Conservation (phyloP, 2,329 filamentous ascomycete genomes). For the Fusarium napiforme region DNA sequence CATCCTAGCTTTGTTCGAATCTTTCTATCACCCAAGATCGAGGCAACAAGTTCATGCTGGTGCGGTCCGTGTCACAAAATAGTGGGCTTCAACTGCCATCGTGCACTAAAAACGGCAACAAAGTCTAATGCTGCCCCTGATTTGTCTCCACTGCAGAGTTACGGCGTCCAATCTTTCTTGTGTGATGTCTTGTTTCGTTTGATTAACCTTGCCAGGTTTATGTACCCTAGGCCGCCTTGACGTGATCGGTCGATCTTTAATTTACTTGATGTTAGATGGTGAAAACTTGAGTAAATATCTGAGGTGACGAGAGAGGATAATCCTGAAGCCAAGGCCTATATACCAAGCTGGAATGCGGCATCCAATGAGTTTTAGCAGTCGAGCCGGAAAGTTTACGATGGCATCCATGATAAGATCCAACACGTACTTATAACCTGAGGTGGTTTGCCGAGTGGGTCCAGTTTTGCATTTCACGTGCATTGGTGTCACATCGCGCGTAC, state of each 20-base stretch:
- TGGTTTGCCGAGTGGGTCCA: neutral
- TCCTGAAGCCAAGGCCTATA: neutral
- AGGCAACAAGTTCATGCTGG: conserved; percentile 10
- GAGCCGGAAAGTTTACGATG: neutral
- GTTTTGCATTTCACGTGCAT: conserved; percentile 35
- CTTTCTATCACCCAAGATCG: neutral
- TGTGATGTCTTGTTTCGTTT: conserved; percentile 36
- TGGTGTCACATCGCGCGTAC: conserved; percentile 38
- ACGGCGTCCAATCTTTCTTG: conserved; percentile 29
- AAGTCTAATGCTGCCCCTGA: conserved; percentile 30
- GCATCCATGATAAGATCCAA: neutral
- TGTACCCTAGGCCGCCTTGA: conserved; percentile 26
- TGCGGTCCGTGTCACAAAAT: conserved; percentile 34
- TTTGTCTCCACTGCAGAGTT: conserved; percentile 17
- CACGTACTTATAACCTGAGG: neutral
- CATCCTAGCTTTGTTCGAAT: neutral
- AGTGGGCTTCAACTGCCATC: conserved; percentile 34
- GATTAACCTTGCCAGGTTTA: conserved; percentile 26
- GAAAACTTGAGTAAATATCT: neutral
- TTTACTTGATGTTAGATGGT: neutral
- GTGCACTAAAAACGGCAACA: conserved; percentile 41
- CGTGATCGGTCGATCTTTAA: conserved; percentile 32
- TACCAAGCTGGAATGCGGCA: conserved; percentile 3
- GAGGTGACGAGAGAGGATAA: neutral
- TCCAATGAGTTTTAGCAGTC: neutral